Conservation (phyloP, 176 grass and related monocot species). For the Miscanthus lutarioriparius region DNA sequence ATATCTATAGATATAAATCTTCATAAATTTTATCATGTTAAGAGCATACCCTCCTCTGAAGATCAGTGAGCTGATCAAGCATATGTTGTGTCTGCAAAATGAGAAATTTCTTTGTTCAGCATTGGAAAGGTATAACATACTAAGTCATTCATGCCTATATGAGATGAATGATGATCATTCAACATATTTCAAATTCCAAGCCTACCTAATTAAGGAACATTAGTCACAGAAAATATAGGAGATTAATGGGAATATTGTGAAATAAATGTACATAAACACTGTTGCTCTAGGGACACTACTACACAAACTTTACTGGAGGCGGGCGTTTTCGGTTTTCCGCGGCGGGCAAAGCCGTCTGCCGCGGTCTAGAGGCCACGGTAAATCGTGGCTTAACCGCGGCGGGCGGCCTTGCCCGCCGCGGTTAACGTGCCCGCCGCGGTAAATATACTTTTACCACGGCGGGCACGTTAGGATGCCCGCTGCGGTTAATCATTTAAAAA, state of each 20-base stretch:
- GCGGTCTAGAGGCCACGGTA: too few relatives aligned
- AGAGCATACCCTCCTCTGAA: constrained; percentile 68
- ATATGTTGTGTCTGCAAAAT: constrained; percentile 77
- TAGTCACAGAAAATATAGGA: neutral
- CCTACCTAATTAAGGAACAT: neutral
- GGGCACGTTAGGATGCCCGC: too few relatives aligned
- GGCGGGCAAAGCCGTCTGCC: too few relatives aligned
- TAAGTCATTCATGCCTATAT: neutral
- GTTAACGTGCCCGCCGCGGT: too few relatives aligned
- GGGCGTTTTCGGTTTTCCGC: too few relatives aligned
- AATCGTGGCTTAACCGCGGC: too few relatives aligned
- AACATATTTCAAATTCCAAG: neutral
- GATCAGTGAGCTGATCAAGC: constrained; percentile 70
- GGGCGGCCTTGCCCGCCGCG: too few relatives aligned
- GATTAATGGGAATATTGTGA: neutral
- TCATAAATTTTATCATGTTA: neutral
- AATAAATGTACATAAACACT: too few relatives aligned
- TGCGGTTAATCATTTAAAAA: too few relatives aligned
- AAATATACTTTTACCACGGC: too few relatives aligned
- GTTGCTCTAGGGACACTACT: too few relatives aligned
- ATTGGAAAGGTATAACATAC: neutral
- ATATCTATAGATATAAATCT: neutral
- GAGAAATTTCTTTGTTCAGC: neutral
- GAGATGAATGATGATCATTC: neutral
- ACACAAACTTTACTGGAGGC: too few relatives aligned